Percentiles rank a stretch among this genome's conserved stretches.
phyloP scores from a whole-genome alignment of 108 stramenopile species.

The Nitzschia palea region DNA sequence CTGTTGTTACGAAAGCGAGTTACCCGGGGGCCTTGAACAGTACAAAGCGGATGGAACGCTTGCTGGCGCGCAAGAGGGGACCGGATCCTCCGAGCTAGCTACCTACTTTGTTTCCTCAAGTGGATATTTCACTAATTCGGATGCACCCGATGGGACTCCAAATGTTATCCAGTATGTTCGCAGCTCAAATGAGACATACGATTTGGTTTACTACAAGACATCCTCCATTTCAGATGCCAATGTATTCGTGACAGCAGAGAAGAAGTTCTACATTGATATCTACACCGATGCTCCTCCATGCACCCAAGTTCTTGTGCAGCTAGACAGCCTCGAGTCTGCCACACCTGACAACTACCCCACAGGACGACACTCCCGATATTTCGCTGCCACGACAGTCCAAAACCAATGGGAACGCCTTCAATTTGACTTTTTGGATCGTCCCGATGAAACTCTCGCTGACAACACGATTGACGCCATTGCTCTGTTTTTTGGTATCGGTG shows the following conservation, averaged over 20 bases:
- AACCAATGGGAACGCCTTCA: conserved; percentile 17
- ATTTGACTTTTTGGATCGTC: conserved; percentile 20
- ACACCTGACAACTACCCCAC: conserved; percentile 6
- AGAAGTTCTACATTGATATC: conserved; percentile 17
- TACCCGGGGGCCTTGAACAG: no score
- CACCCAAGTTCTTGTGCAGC: conserved; percentile 15
- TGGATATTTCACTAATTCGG: background rate
- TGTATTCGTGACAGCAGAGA: background rate
- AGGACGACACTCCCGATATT: conserved; percentile 12
- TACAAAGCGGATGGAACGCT: background rate
- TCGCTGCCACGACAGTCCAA: conserved; percentile 1
- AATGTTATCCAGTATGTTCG: conserved; percentile 6
- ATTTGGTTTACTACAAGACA: conserved; percentile 14
- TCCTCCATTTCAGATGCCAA: background rate
- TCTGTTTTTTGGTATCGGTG: conserved; percentile 4
- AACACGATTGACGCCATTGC: conserved; percentile 3
- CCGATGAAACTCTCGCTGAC: background rate
- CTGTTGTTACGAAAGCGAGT: conserved; percentile 7
- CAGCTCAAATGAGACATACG: background rate
- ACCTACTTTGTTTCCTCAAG: conserved; percentile 1
- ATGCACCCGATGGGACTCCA: background rate
- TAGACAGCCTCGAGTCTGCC: background rate
- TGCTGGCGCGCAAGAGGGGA: background rate
- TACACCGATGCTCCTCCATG: conserved; percentile 14
- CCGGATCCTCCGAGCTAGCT: background rate